phyloP scores from a whole-genome alignment of 2,329 filamentous ascomycete species.

The Diaporthe amygdali region DNA sequence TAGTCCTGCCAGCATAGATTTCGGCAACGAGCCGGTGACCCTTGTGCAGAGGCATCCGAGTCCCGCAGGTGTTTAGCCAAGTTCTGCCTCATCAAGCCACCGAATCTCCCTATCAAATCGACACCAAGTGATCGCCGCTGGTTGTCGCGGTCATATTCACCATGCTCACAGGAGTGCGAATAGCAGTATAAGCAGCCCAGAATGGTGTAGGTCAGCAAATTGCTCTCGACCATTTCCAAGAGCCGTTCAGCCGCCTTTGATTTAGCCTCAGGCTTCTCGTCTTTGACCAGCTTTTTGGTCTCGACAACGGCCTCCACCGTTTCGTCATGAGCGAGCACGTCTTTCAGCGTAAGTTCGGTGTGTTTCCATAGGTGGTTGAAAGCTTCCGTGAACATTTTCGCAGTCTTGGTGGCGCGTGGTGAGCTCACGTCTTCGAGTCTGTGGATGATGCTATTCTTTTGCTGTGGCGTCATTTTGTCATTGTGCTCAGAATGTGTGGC shows the following conservation, averaged over 20 bases:
- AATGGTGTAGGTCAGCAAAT: conserved; percentile 59
- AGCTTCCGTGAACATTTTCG: conserved; percentile 58
- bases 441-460: conserved; percentile 57
- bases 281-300: conserved; percentile 58
- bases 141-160: conserved; percentile 60
- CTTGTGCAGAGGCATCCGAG: conserved; percentile 13
- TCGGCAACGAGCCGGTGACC: conserved; percentile 33
- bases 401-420: conserved; percentile 47
- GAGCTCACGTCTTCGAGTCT: conserved; percentile 49
- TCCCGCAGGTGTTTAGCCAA: conserved; percentile 35
- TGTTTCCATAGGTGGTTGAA: conserved; percentile 61
- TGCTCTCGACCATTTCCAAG: conserved; percentile 47
- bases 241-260: conserved; percentile 43
- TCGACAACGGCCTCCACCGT: conserved; percentile 59
- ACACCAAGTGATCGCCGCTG: conserved; percentile 60
- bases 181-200: conserved; percentile 65
- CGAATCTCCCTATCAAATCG: conserved; percentile 45
- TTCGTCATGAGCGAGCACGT: conserved; percentile 59
- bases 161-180: conserved; percentile 66
- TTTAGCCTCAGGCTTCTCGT: conserved; percentile 41
- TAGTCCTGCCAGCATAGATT: conserved; percentile 50
- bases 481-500: conserved; percentile 50
- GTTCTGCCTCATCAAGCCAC: conserved; percentile 34
- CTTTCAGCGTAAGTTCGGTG: conserved; percentile 52
- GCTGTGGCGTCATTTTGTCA: conserved; percentile 56